Evolutionary conservation across 2,329 filamentous ascomycete species (phyloP), one percentile per base, ranked within the genome.

Genomic region (Bretziella fagacearum): DNA sequence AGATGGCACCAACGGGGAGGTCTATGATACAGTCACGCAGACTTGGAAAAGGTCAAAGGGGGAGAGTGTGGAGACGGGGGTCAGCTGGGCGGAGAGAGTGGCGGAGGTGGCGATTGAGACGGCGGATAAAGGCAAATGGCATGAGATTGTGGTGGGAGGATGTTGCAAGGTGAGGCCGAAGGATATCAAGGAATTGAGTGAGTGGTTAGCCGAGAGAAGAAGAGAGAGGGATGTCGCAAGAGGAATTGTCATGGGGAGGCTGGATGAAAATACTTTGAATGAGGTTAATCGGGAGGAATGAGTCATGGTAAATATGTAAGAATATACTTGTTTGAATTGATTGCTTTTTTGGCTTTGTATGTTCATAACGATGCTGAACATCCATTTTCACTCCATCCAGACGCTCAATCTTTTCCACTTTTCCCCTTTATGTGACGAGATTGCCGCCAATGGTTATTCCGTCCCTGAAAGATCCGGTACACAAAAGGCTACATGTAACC

Each of bases 1-100:
- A 0, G 79, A 83, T 57, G 78, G 78, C 0, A 81, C 79, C 1
- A 77, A 75, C 40, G 76, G 75, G 0, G 74, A 81, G 59, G 67
- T 77, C 1, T 82, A 82, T 59, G 73, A 82, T 57, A 78, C 77
- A 1, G 61, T 59, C 0, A 77, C 73, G 5, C 71, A 79, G 55
- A 62, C 60, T 45, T 83, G 79, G 79, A 70, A 69, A 52, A 48
- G 63, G 1, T 63, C 63, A 0, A 55, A 58, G n/a, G 57, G 54
- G 1, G 52, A 47, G 3, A 27, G 44, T 5, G 51, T 15, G 0
- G 52, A 54, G 6, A 51, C 55, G 4, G 48, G 52, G 52, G 53
- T 53, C 0, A 58, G 66, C 0, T 74, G 70, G 70, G 69, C 71
- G 48, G 53, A 54, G 1, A 63, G 66, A 46, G 59, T 74, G 1